Conservation (phyloP, 805 yeast species). For the Candida argentea region DNA sequence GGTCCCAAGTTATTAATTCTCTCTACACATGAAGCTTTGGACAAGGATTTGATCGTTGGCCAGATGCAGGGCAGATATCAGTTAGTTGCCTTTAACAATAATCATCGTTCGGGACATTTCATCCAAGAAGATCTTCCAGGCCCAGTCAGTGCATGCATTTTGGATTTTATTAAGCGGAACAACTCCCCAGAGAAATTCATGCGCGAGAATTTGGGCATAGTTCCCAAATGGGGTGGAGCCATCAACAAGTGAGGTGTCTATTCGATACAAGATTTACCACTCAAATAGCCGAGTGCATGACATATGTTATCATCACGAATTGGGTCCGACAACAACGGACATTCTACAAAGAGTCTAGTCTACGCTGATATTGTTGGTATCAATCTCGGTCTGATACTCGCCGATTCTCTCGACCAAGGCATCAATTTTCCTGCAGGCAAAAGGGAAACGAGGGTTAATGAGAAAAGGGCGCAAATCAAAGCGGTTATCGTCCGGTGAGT, state of each 20-base stretch:
- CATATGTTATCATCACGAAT: too few relatives aligned
- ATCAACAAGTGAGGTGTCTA: constrained; percentile 1
- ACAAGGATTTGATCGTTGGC: constrained; percentile 78
- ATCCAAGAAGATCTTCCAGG: constrained; percentile 86
- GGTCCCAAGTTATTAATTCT: constrained; percentile 61
- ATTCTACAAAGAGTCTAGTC: constrained; percentile 23
- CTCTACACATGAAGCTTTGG: constrained; percentile 86
- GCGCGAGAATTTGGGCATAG: constrained; percentile 20
- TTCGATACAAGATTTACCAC: not conserved
- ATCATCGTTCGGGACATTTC: constrained; percentile 64
- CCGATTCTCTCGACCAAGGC: constrained; percentile 52
- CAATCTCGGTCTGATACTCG: constrained; percentile 26
- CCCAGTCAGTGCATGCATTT: constrained; percentile 48
- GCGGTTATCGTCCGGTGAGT: constrained; percentile 96
- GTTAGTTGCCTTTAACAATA: constrained; percentile 62
- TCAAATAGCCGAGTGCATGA: too few relatives aligned
- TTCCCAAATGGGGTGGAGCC: constrained; percentile 27
- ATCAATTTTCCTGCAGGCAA: constrained; percentile 87
- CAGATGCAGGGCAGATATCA: constrained; percentile 98
- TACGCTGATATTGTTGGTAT: constrained; percentile 28
- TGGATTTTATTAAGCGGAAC: constrained; percentile 40
- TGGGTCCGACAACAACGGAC: too few relatives aligned
- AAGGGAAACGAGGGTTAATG: constrained; percentile 78
- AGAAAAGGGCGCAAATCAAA: constrained; percentile 94
- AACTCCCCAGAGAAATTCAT: constrained; percentile 23